Base-by-base conservation (phyloP, 176 grass and related monocot genomes). In the Bromus sterilis region DNA sequence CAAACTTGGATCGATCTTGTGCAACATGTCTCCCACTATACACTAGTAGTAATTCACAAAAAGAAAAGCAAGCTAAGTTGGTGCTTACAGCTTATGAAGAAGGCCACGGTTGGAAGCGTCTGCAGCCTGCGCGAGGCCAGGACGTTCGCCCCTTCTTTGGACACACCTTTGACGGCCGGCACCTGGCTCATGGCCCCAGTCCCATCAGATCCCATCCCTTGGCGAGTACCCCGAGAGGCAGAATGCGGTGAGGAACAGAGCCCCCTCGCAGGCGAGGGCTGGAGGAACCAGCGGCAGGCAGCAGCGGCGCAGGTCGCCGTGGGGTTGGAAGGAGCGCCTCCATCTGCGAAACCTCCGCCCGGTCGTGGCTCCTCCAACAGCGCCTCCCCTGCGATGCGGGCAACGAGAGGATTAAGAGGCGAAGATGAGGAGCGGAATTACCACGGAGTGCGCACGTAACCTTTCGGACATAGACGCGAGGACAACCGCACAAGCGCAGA, bases 51-150 rank as follows among this genome's bases (percentile, higher is more conserved):
- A n/a, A n/a, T n/a, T n/a, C n/a, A n/a, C 9, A 11, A 26, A 9
- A 53, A 32, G 31, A 34, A 30, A 31, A 34, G 12, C 13, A 43
- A 33, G n/a, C 11, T 44, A 61, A 15, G 13, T 26, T 13, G 6
- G 23, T 31, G 76, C 95, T 79, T 76, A 98, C 95, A 93, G 84
- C 88, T 86, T 66, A 93, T 88, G 60, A 98, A 88, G 53, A 98
- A 67, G 21, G 95, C 92, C 79, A 98, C 66, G 14, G 95, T 98
- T 57, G 95, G 95, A 21, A 98, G 85, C 68, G 92, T 98, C 40
- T 95, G 86, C 82, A 98, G 76, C 80, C 75, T 84, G 15, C 62
- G 67, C 6, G 85, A 61, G 9, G 68, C 72, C 10, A 60, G 29
- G 11, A 31, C 43, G 24, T 32, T 3, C 31, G 65, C 61, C 18